Base-by-base conservation (phyloP, 2,329 filamentous ascomycete species). In the Berkeleyomyces rouxiae region DNA sequence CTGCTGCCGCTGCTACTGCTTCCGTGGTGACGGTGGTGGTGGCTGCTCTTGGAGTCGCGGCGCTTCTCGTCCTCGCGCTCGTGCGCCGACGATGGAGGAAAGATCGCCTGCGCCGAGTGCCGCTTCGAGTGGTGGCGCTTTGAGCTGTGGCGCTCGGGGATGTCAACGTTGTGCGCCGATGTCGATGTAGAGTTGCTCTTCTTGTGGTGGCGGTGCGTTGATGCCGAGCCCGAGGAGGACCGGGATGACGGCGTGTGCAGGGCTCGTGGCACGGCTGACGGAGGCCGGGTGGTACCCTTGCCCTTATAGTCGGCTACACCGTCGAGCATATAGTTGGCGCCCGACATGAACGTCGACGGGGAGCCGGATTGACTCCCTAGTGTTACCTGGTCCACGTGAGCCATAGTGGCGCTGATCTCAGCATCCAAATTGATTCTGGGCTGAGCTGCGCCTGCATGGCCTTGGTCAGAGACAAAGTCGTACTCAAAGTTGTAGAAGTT, bases 241-340 rank as follows among this genome's bases (percentile, higher is more conserved):
- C 6, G 11, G 16, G 55, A 39, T 33, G 58, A 13, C 36, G n/a
- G 10, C 9, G 37, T 36, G 13, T 40, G 31, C 23, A 63, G 43
- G 16, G 61, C 55, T 3, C 23, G 13, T 33, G 61, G 61, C 5
- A 63, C 33, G 10, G 61, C 61, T 5, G 61, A 63, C 49, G 11
- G 43, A 11, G 43, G 43, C 3, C 43, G 43, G 43, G 43, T 3
- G 4, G 31, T 23, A 13, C 10, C 7, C 49, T 39, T 36, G 16
- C 43, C 23, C 33, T n/a, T 55, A 3, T 55, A 33, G 13, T 16
- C 31, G 37, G 49, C 49, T 13, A 13, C 49, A 31, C 33, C 16
- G n/a, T 55, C 49, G 4, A 55, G 49, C 49, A 37, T 55, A 11
- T 37, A 55, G 33, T 55, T 55, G 4, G 49, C 49, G 11, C 49